Evolutionary conservation across 169 alveolate genomes (phyloP), one percentile per base, ranked within the genome.

Genomic region (Cryptosporidium xiaoi): DNA sequence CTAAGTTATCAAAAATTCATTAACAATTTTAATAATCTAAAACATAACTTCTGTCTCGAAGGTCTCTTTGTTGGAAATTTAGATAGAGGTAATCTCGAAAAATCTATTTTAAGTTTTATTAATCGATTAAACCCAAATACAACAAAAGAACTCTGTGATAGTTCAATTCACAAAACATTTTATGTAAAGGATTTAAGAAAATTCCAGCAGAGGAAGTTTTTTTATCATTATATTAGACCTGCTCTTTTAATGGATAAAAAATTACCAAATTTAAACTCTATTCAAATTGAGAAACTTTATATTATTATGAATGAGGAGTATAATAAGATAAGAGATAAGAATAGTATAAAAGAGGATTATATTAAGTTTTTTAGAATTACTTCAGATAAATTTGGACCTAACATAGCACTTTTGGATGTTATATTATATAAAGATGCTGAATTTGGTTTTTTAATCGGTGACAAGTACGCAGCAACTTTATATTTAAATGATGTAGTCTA

Each of bases 401-500:
- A 67, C 44, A 33, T 67, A 36, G 82, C 82, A 50, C 53, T 67
- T 13, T 50, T 67, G 18, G 82, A 67, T 48, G 24, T 67, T 50
- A 51, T 67, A 15, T 18, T 67, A 10, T 67, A 67, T 33, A 65
- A 31, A 53, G 18, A 65, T 20, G 4, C 10, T 1, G 48, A 1
- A 6, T 40, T 40, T 40, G 10, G 10, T 40, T 40, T 8, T 3
- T 0, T 10, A 24, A 29, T 53, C 12, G 27, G 44, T 58, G 20
- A 66, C 34, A 1, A 46, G 10, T 40, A 44, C 20, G 44, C 24
- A 16, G 82, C 51, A 16, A n/a, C 44, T 24, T 33, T 67, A 20
- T 67, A 67, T 50, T 67, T 67, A 33, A 67, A 67, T 51, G 82
- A 67, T 67, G 82, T 64, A 27, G 29, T 50, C 20, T 67, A 67